phyloP scores from a whole-genome alignment of 2,329 filamentous ascomycete genomes.

The Trichoderma harzianum region DNA sequence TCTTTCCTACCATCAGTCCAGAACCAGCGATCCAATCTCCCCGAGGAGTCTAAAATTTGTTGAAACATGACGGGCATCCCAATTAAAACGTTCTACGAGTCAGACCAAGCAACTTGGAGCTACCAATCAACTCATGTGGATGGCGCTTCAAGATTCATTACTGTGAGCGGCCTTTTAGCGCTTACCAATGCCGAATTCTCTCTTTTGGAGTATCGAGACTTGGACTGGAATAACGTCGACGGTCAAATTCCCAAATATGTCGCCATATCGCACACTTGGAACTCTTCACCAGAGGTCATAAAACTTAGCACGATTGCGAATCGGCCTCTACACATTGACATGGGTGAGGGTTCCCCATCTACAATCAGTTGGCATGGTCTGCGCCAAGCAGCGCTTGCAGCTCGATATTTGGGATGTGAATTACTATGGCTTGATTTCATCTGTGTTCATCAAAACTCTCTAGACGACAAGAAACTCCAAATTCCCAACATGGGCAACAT shows the following conservation, averaged over 20 bases:
- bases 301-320: not conserved
- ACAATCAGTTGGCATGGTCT: not conserved
- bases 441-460: not conserved
- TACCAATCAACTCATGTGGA: not conserved
- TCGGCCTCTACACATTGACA: not conserved
- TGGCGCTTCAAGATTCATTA: not conserved
- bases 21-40: not conserved
- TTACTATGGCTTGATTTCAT: not conserved
- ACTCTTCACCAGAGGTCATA: not conserved
- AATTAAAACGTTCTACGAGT: not conserved
- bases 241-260: not conserved
- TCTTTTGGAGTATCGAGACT: not conserved
- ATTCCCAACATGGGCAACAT: not conserved
- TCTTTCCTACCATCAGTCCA: not conserved
- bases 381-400: not conserved
- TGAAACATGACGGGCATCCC: not conserved
- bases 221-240: not conserved
- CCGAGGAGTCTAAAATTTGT: too few species aligned
- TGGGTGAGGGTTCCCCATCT: not conserved
- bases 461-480: not conserved
- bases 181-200: not conserved
- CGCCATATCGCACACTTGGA: not conserved
- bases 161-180: not conserved
- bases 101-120: not conserved
- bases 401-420: not conserved